Evolutionary conservation across 257 asterid genomes (phyloP).

Genomic region (Solanum ossicruentum): DNA sequence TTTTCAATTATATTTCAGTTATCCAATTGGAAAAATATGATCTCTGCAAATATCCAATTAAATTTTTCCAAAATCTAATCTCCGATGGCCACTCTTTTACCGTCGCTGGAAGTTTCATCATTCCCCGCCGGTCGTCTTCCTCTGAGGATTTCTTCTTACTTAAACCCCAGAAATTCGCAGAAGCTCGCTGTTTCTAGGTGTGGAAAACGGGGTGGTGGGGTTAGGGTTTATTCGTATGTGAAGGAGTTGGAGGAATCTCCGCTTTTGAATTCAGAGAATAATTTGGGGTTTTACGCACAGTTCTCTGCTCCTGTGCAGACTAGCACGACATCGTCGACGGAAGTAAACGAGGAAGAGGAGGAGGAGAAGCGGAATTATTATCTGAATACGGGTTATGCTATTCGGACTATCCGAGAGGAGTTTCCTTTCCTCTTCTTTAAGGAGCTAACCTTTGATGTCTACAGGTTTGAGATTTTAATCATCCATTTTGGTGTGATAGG

Average conservation of each 20-base stretch:
- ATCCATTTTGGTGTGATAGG: neutral
- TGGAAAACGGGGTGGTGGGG: conserved; percentile 16
- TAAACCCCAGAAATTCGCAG: neutral
- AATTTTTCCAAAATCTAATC: neutral
- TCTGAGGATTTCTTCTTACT: neutral
- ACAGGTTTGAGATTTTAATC: conserved; percentile 37
- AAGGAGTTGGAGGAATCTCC: conserved; percentile 43
- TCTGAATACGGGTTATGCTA: conserved; percentile 81
- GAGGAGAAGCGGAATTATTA: conserved; percentile 74
- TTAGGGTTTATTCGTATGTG: conserved; percentile 31
- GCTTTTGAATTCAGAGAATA: conserved; percentile 27
- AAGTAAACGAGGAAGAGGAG: conserved; percentile 41
- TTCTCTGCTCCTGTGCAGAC: conserved; percentile 34
- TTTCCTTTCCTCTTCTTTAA: conserved; percentile 60
- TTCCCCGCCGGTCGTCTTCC: conserved; percentile 3
- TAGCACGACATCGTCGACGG: conserved; percentile 23
- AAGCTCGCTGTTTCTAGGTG: neutral
- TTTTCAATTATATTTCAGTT: neutral
- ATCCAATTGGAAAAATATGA: conserved; percentile 2
- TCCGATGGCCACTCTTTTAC: conserved; percentile 23
- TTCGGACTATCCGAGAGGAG: conserved; percentile 85
- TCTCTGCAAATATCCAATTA: neutral
- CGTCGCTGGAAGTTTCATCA: conserved; percentile 22
- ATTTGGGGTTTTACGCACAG: conserved; percentile 29
- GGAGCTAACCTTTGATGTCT: conserved; percentile 73